These are phyloP conservation scores for Copromyces sp. DNA, from an alignment of 495 filamentous ascomycete species.

Conservation along the genomic window DNA sequence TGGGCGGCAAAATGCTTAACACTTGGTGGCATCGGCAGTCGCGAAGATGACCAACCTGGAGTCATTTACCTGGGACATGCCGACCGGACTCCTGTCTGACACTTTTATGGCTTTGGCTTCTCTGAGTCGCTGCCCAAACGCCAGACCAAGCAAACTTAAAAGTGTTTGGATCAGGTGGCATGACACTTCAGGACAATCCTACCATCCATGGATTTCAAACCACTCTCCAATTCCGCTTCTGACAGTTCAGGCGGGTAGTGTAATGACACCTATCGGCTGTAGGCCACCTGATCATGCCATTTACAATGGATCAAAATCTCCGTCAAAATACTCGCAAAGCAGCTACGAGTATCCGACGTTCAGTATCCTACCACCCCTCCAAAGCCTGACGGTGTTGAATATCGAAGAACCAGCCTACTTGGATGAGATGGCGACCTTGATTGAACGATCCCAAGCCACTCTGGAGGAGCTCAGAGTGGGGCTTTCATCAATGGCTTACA, in stretches of 20 bases:
- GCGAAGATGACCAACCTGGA: constrained; percentile 83
- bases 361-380: constrained; percentile 71
- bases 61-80: constrained; percentile 94
- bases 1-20: constrained; percentile 87
- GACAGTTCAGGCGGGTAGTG: constrained; percentile 15
- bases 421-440: constrained; percentile 77
- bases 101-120: constrained; percentile 79
- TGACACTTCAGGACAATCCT: constrained; percentile 51
- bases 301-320: constrained; percentile 16
- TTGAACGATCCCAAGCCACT: constrained; percentile 57
- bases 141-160: constrained; percentile 54
- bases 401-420: constrained; percentile 84
- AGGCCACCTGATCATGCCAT: constrained; percentile 20
- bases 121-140: constrained; percentile 48
- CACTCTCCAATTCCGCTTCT: constrained; percentile 18
- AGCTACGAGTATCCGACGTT: constrained; percentile 75
- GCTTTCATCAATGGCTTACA: constrained; percentile 51
- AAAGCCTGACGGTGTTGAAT: constrained; percentile 72
- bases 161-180: constrained; percentile 87
- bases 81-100: constrained; percentile 77
- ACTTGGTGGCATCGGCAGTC: constrained; percentile 81
- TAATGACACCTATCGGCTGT: constrained; percentile 35
- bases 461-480: constrained; percentile 74
- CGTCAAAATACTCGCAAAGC: constrained; percentile 30
- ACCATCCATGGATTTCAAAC: constrained; percentile 15